phyloP scores from a whole-genome alignment of 495 filamentous ascomycete genomes.

The Podospora australis region DNA sequence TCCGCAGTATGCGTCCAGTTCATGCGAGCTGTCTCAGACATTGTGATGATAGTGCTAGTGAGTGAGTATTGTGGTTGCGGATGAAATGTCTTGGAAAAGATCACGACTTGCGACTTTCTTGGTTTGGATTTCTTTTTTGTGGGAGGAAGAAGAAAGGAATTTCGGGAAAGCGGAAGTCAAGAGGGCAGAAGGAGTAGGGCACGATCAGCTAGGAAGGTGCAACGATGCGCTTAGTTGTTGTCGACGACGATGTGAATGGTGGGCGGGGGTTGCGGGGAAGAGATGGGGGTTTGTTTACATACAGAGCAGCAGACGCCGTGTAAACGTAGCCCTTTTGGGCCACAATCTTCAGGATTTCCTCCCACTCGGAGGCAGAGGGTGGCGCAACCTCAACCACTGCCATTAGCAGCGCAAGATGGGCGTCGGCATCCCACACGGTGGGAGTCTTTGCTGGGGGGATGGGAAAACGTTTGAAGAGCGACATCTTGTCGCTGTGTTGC shows the following conservation, averaged over 20 bases:
- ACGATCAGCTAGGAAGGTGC: too few species aligned
- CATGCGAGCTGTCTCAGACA: conserved; percentile 13
- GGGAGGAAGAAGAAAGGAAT: not conserved
- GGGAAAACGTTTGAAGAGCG: too few species aligned
- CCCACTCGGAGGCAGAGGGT: conserved; percentile 18
- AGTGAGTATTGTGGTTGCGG: too few species aligned
- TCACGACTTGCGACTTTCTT: conserved; percentile 9
- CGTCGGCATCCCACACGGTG: conserved; percentile 28
- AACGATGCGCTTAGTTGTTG: too few species aligned
- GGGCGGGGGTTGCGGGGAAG: not conserved
- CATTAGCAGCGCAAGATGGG: conserved; percentile 28
- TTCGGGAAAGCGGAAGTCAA: not conserved
- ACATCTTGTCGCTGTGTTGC: too few species aligned
- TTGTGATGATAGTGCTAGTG: too few species aligned
- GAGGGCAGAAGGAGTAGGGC: not conserved
- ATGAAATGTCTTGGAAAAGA: too few species aligned
- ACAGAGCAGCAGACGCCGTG: conserved; percentile 24
- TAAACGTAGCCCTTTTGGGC: conserved; percentile 22
- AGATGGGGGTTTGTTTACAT: too few species aligned
- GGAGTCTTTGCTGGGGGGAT: conserved; percentile 11
- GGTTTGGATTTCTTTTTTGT: not conserved
- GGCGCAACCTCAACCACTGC: conserved; percentile 20
- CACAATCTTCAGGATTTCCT: conserved; percentile 13
- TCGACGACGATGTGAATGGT: conserved; percentile 1
- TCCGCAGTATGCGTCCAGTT: conserved; percentile 26